Evolutionary conservation across 352 stramenopile genomes (phyloP).

Genomic region (Phytophthora nicotianae): DNA sequence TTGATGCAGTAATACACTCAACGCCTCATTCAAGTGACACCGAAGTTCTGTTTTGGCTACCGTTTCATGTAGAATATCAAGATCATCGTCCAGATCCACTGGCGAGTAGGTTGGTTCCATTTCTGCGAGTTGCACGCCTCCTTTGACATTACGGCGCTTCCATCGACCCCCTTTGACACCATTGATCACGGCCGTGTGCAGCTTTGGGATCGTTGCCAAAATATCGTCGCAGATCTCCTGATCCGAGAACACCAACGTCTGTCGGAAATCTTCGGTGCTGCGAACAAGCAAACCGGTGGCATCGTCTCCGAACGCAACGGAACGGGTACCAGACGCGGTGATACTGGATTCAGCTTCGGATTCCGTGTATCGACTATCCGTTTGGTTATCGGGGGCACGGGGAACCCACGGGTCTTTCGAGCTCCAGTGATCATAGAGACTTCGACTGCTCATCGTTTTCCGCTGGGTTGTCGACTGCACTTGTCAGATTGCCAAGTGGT

Average conservation of each 20-base stretch:
- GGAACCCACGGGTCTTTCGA: slow-evolving; percentile 3
- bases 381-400: slow-evolving; percentile 12
- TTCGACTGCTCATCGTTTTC: slow-evolving; percentile 24
- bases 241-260: slow-evolving; percentile 51
- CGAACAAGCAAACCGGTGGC: slow-evolving; percentile 33
- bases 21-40: slow-evolving; percentile 67
- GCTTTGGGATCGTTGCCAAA: slow-evolving; percentile 62
- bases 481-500: slow-evolving; percentile 32
- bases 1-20: slow-evolving; percentile 58
- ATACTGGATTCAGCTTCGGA: slow-evolving; percentile 29
- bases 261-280: slow-evolving; percentile 23
- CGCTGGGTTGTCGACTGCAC: neutral
- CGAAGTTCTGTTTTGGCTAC: slow-evolving; percentile 57
- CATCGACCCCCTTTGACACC: slow-evolving; percentile 42
- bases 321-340: slow-evolving; percentile 19
- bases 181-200: slow-evolving; percentile 44
- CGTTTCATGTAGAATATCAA: slow-evolving; percentile 51
- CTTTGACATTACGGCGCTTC: slow-evolving; percentile 42
- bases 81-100: slow-evolving; percentile 40
- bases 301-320: slow-evolving; percentile 24
- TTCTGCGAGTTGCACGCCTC: slow-evolving; percentile 52
- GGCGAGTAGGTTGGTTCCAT: slow-evolving; percentile 36
- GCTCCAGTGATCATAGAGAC: slow-evolving; percentile 11
- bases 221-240: slow-evolving; percentile 67
- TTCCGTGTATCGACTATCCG: slow-evolving; percentile 17